Base-by-base conservation (phyloP, 2,329 filamentous ascomycete genomes). In the Ceratocystis lukuohia region DNA sequence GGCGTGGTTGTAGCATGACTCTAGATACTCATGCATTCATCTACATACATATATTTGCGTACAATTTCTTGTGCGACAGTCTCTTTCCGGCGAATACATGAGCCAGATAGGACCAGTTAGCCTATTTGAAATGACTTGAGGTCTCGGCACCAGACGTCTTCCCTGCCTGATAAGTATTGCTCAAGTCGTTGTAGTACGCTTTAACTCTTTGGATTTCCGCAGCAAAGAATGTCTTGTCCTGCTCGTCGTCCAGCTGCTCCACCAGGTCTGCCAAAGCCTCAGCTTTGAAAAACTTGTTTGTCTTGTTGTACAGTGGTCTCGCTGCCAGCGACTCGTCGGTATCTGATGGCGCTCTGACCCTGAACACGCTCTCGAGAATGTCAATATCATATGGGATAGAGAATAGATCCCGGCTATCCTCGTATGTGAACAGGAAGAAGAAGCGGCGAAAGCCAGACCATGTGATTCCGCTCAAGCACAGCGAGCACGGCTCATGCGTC, bases 401-500 rank as follows among this genome's bases (percentile, higher is more conserved):
- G 70, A 84, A 84, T 5, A 82, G 70, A 69, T 84, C 80, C 48
- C 81, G 74, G 64, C 79, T 83, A 71, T 84, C 82, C 71, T 83
- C 79, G 71, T 84, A 82, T 0, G 81, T 83, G 72, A 84, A 84
- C 61, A 84, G 74, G 70, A 83, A 83, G 72, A 82, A 84, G 66
- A 84, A 75, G 72, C 81, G 78, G 67, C 75, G 76, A 73, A 84
- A 84, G 0, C 82, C 81, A 8, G 79, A 78, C 82, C 82, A 84
- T 1, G 81, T 76, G 68, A 84, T 84, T 15, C 79, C 82, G 69
- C 79, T 82, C 8, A 84, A 74, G 68, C 82, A 84, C 1, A 84
- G 75, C 56, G 79, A 82, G 74, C 82, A 84, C 1, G 82, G 82
- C 73, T 84, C 82, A 71, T 84, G 82, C 0, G 82, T 84, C 3